Evolutionary conservation across 2,329 filamentous ascomycete species (phyloP).

Genomic region (Sporothrix dimorphospora): DNA sequence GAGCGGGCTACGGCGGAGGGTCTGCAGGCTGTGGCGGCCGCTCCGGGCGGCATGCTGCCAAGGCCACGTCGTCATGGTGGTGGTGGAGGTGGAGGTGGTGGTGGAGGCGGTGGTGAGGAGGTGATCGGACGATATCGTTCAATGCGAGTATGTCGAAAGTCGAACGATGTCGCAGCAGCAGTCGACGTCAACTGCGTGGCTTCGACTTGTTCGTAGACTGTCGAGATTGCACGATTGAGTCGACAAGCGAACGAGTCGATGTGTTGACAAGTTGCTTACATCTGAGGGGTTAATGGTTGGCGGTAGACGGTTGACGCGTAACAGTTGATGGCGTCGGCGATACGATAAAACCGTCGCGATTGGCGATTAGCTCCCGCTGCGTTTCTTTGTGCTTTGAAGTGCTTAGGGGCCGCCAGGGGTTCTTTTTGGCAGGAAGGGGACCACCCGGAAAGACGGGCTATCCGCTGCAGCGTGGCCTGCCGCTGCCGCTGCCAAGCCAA

Average conservation of each 20-base stretch:
- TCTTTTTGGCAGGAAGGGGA: neutral
- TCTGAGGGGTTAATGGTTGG: neutral
- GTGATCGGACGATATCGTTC: too few relatives aligned
- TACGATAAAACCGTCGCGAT: neutral
- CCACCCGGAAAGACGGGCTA: constrained; percentile 7
- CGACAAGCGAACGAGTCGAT: neutral
- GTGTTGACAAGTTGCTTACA: constrained; percentile 1
- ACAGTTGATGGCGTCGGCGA: neutral
- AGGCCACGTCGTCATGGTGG: constrained; percentile 5
- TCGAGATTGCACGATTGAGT: neutral
- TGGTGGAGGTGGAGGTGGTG: neutral
- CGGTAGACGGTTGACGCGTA: too few relatives aligned
- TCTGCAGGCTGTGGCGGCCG: constrained; percentile 53
- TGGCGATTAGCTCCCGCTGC: neutral
- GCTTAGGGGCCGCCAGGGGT: neutral
- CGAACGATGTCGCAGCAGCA: too few relatives aligned
- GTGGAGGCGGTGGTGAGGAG: neutral
- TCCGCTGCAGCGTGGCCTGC: constrained; percentile 4
- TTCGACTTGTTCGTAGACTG: neutral
- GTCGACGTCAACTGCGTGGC: neutral
- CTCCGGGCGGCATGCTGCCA: constrained; percentile 39
- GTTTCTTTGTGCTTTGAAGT: neutral
- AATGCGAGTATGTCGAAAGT: too few relatives aligned
- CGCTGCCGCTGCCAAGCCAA: constrained; percentile 7
- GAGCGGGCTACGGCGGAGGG: constrained; percentile 52